Evolutionary conservation across 768 basidiomycete genomes (phyloP).

Genomic region (Xerocomellus chrysenteron): DNA sequence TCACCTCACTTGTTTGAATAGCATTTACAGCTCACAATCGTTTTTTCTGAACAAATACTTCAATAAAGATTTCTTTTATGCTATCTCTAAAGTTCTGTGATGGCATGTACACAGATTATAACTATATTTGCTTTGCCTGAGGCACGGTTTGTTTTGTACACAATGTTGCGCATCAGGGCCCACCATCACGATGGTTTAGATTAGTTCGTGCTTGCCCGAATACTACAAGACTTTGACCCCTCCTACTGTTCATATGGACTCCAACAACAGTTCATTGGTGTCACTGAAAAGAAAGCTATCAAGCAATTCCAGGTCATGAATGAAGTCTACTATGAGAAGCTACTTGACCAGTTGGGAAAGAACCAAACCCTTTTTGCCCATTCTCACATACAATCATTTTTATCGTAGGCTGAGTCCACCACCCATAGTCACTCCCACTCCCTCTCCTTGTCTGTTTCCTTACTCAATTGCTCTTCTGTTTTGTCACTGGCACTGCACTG

Average conservation of each 20-base stretch:
- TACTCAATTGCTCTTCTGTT: too few species aligned
- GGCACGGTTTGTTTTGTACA: too few species aligned
- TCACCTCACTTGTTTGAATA: background rate
- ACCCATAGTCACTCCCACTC: too few species aligned
- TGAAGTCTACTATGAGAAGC: conserved; percentile 98
- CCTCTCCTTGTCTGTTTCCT: too few species aligned
- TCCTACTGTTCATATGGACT: conserved; percentile 94
- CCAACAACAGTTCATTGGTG: conserved; percentile 94
- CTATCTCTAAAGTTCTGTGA: background rate
- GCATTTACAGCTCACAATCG: background rate
- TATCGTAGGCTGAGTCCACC: too few species aligned
- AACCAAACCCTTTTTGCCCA: conserved; percentile 97
- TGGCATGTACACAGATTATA: background rate
- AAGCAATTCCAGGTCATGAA: conserved; percentile 98
- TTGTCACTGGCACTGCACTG: too few species aligned
- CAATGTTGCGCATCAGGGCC: too few species aligned
- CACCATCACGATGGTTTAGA: too few species aligned
- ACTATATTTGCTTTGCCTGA: too few species aligned
- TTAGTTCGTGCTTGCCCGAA: too few species aligned
- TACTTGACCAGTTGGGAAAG: conserved; percentile 87
- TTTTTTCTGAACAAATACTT: conserved; percentile 3
- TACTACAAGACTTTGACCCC: conserved; percentile 65
- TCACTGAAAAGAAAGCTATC: conserved; percentile 99
- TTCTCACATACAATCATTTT: conserved; percentile 48
- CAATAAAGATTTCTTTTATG: background rate